A percentile compares a stretch with the other conserved stretches of the same genome.
Evolutionary conservation across 2,329 filamentous ascomycete species (phyloP).

Genomic region (Huntiella bhutanensis): DNA sequence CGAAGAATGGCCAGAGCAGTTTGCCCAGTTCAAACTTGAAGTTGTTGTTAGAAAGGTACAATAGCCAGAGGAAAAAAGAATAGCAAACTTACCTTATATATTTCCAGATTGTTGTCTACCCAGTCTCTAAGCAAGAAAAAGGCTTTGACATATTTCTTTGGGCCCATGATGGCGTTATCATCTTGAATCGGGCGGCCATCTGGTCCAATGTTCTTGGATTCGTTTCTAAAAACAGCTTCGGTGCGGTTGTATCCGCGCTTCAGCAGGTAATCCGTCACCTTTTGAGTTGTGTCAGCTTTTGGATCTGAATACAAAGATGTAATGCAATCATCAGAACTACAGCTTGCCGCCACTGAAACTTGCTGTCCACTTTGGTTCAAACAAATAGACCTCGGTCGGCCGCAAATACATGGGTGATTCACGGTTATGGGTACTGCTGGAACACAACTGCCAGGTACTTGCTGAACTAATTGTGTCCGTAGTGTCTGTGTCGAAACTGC

Average conservation of each 20-base stretch:
- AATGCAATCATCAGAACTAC: too few species aligned
- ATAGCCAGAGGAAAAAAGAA: background rate
- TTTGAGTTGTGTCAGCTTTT: background rate
- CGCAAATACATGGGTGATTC: too few species aligned
- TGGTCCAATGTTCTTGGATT: slow-evolving; percentile 66
- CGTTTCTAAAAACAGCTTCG: slow-evolving; percentile 78
- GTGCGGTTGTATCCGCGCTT: slow-evolving; percentile 91
- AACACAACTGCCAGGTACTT: too few species aligned
- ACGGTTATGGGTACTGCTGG: too few species aligned
- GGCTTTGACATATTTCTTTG: slow-evolving; percentile 59
- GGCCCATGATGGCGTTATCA: slow-evolving; percentile 42
- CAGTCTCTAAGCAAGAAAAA: slow-evolving; percentile 60
- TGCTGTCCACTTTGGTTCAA: too few species aligned
- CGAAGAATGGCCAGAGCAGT: slow-evolving; percentile 80
- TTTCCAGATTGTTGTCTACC: slow-evolving; percentile 79
- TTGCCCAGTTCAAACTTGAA: slow-evolving; percentile 65
- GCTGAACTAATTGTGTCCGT: too few species aligned
- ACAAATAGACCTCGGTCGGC: too few species aligned
- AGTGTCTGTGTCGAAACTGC: too few species aligned
- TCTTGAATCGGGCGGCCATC: slow-evolving; percentile 56
- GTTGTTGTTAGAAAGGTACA: background rate
- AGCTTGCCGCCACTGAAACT: too few species aligned
- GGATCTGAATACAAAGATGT: too few species aligned
- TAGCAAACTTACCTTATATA: slow-evolving; percentile 55
- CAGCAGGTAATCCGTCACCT: slow-evolving; percentile 81